Conservation (phyloP, 192 early-diverging fungal species). For the Coemansia biformis region DNA sequence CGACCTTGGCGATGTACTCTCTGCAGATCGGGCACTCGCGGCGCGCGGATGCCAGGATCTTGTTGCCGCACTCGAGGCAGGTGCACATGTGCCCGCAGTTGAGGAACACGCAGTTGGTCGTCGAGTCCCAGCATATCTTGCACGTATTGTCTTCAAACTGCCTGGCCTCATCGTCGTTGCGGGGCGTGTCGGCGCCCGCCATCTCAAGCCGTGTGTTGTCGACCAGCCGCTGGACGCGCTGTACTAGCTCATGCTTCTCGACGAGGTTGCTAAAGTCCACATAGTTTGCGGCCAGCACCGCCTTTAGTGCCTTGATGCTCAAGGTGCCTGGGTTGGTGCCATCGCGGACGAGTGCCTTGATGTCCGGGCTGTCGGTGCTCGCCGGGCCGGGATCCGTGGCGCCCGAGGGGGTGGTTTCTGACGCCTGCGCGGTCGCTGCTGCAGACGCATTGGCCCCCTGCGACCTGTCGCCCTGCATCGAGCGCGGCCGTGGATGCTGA, state of each 20-base stretch:
- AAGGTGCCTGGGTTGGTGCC: conserved; percentile 54
- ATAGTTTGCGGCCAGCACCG: conserved; percentile 56
- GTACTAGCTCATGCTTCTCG: conserved; percentile 72
- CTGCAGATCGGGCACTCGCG: conserved; percentile 82
- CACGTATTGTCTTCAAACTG: conserved; percentile 63
- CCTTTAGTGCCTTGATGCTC: conserved; percentile 65
- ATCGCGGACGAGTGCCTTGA: conserved; percentile 36
- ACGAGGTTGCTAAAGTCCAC: conserved; percentile 65
- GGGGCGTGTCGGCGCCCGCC: conserved; percentile 21
- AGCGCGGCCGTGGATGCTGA: conserved; percentile 14
- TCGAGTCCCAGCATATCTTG: conserved; percentile 76
- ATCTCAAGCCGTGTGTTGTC: conserved; percentile 54
- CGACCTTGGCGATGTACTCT: conserved; percentile 59
- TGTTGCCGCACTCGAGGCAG: conserved; percentile 69
- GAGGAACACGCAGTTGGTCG: conserved; percentile 76
- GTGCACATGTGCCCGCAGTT: conserved; percentile 85
- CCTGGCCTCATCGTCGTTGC: conserved; percentile 1
- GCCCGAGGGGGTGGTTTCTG: not conserved
- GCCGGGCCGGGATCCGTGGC: not conserved
- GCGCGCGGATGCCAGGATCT: conserved; percentile 44
- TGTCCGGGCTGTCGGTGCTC: conserved; percentile 6
- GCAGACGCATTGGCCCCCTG: not conserved
- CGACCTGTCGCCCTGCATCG: conserved; percentile 8
- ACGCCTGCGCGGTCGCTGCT: not conserved
- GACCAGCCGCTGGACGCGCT: conserved; percentile 58